Evolutionary conservation across 2,329 filamentous ascomycete genomes (phyloP), one percentile per base, ranked within the genome.

Genomic region (Arthrobotrys sinensis): DNA sequence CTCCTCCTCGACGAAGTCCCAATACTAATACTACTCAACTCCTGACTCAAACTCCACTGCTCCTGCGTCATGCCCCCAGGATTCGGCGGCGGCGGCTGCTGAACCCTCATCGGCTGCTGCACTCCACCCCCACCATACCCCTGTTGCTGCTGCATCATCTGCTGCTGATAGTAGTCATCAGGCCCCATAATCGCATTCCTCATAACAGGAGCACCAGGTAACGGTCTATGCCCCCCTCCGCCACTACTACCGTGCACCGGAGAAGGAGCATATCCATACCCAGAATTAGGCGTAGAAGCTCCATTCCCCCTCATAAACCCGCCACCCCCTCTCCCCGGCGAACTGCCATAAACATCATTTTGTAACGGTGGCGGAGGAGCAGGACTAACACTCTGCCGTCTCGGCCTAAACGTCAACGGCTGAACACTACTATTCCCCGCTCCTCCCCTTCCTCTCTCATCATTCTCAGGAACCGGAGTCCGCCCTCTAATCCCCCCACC

Each of bases 1-100:
- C 76, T 52, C 45, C 66, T 48, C 50, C 68, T 67, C n/a, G 75
- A 78, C 4, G 60, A 48, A 36, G 36, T 60, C 6, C 76, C 76
- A 45, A 79, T 79, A 19, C 40, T 72, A 28, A 79, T 79, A 21
- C 76, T 79, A 50, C 76, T 79, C 46, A 79, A 43, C 43, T 79
- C 76, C 21, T 79, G 76, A 40, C 76, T 79, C 48, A 79, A 50
- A n/a, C 68, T 68, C 76, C 76, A 79, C 48, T 79, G 68, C 55
- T 79, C 69, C 11, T 64, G 46, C 8, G 68, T 79, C 76, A 79
- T 79, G 11, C 60, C 64, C 21, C 64, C 76, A 0, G 68, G 68
- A n/a, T 68, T 73, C 16, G 52, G 67, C 36, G 50, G 55, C 50
- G 63, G 68, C 50, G 55, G 55, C 50, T 68, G 68, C 50, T 36